These are phyloP conservation scores for Circinella minor DNA, from an alignment of 371 early-diverging fungal species.

Conservation along the genomic window DNA sequence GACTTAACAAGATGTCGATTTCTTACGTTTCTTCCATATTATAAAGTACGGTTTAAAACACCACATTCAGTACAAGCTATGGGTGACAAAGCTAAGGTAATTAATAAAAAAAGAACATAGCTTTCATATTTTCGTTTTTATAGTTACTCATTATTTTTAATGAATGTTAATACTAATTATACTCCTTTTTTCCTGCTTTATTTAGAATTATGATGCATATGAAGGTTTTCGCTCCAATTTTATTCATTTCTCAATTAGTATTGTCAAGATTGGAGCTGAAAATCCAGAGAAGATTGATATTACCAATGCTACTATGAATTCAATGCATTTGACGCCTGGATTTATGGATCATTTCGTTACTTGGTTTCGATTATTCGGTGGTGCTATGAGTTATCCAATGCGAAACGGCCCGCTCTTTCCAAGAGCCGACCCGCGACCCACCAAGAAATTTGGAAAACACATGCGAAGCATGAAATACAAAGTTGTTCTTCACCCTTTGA, in stretches of 20 bases:
- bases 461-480: constrained; percentile 57
- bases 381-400: constrained; percentile 48
- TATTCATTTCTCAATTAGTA: constrained; percentile 65
- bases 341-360: constrained; percentile 44
- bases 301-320: constrained; percentile 36
- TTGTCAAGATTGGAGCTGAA: constrained; percentile 31
- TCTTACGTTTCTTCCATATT: constrained; percentile 56
- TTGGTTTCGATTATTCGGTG: constrained; percentile 51
- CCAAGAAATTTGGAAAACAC: constrained; percentile 46
- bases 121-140: too few relatives aligned
- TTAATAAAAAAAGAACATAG: too few relatives aligned
- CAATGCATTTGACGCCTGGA: constrained; percentile 50
- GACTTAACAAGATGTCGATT: constrained; percentile 31
- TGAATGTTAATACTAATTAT: background rate
- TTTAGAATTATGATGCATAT: constrained; percentile 62
- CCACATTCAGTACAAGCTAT: constrained; percentile 42
- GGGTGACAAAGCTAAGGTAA: constrained; percentile 39
- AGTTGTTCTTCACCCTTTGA: constrained; percentile 40
- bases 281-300: constrained; percentile 25
- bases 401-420: constrained; percentile 49
- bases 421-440: constrained; percentile 25
- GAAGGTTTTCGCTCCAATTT: constrained; percentile 68
- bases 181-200: too few relatives aligned
- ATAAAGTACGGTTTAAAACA: constrained; percentile 50
- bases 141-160: background rate